These are phyloP conservation scores for Aaosphaeria arxii DNA, from an alignment of 2,329 filamentous ascomycete species.

Conservation along the genomic window DNA sequence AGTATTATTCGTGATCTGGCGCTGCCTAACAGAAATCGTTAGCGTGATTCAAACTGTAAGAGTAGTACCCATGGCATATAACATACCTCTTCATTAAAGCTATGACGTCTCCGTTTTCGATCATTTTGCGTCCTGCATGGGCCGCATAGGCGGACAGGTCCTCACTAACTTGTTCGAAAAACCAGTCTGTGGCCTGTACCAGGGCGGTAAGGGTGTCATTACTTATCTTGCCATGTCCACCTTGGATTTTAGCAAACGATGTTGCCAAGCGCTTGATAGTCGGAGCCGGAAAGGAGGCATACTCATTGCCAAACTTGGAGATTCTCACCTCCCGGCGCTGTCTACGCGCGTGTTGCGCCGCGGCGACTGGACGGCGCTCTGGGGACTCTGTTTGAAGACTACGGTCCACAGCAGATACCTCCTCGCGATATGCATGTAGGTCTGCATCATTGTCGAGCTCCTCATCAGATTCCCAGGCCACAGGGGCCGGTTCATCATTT, in stretches of 20 bases:
- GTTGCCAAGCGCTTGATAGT: slow-evolving; percentile 72
- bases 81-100: slow-evolving; percentile 79
- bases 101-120: slow-evolving; percentile 80
- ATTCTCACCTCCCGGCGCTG: slow-evolving; percentile 52
- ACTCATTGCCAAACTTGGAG: slow-evolving; percentile 71
- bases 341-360: slow-evolving; percentile 19
- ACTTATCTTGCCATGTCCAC: slow-evolving; percentile 66
- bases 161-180: slow-evolving; percentile 82
- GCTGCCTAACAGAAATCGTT: slow-evolving; percentile 60
- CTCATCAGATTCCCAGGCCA: slow-evolving; percentile 31
- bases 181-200: slow-evolving; percentile 82
- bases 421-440: slow-evolving; percentile 32
- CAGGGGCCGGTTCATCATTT: not conserved
- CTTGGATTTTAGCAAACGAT: slow-evolving; percentile 66
- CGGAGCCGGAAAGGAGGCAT: slow-evolving; percentile 68
- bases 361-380: slow-evolving; percentile 7
- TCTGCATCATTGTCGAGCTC: slow-evolving; percentile 22
- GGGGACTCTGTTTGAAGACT: slow-evolving; percentile 28
- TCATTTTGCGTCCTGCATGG: slow-evolving; percentile 78
- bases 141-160: slow-evolving; percentile 76
- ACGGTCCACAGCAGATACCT: slow-evolving; percentile 32
- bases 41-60: slow-evolving; percentile 19
- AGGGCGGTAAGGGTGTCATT: slow-evolving; percentile 73
- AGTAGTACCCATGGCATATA: slow-evolving; percentile 13
- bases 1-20: slow-evolving; percentile 67